A percentile compares a stretch with the other conserved stretches of the same genome.
Conservation (phyloP, 192 early-diverging fungal species). For the Borealophlyctis nickersoniae region DNA sequence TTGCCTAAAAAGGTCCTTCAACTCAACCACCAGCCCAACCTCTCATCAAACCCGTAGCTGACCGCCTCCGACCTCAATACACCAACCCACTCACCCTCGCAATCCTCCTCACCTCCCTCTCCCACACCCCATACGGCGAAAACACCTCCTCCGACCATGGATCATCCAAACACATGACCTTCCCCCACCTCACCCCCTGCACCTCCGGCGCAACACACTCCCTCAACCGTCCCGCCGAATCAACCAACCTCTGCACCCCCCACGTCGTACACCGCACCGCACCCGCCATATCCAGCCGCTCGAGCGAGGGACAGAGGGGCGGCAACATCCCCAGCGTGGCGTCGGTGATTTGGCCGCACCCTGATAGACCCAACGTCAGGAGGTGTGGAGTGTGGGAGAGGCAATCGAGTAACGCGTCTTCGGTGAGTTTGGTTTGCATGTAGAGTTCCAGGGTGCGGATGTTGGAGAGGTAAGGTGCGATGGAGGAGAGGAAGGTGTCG, state of each 20-base stretch:
- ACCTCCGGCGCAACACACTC: constrained; percentile 13
- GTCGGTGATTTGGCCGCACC: constrained; percentile 26
- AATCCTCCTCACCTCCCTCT: constrained; percentile 26
- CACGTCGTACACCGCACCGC: constrained; percentile 11
- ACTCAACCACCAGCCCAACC: too few species aligned
- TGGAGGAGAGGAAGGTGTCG: constrained; percentile 15
- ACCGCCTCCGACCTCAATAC: constrained; percentile 20
- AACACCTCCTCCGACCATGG: constrained; percentile 29
- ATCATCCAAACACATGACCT: constrained; percentile 23
- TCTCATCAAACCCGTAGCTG: too few species aligned
- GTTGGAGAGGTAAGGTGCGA: constrained; percentile 11
- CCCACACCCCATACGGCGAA: constrained; percentile 28
- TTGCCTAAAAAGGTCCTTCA: too few species aligned
- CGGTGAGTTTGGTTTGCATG: constrained; percentile 22
- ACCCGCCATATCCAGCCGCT: constrained; percentile 32
- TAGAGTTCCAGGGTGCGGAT: constrained; percentile 24
- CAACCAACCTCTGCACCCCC: constrained; percentile 19
- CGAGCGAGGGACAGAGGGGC: constrained; percentile 23
- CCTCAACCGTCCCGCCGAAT: constrained; percentile 2
- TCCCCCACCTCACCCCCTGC: constrained; percentile 21
- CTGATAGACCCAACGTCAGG: constrained; percentile 18
- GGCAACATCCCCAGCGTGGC: constrained; percentile 18
- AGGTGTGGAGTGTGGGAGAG: constrained; percentile 6
- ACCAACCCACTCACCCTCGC: constrained; percentile 23
- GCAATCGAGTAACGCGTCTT: constrained; percentile 18